A percentile compares a stretch with the other conserved stretches of the same genome.
These are phyloP conservation scores for Quercus robur DNA, from an alignment of 306 rosid species.

Conservation along the genomic window DNA sequence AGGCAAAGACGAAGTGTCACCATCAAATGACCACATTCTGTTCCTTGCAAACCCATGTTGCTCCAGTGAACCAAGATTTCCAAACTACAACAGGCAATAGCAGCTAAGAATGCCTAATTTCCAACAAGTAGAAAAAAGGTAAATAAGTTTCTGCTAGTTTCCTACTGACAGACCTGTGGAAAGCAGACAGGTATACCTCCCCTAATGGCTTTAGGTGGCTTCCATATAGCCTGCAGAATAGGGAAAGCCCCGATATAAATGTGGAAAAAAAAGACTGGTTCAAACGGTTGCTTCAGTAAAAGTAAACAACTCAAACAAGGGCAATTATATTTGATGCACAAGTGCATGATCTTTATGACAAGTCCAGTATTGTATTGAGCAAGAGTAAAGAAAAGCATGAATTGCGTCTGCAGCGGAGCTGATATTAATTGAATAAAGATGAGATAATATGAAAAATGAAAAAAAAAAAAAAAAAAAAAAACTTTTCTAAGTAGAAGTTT, in stretches of 20 bases:
- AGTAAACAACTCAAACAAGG: neutral
- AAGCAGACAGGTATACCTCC: slow-evolving; percentile 74
- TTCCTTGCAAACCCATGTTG: slow-evolving; percentile 59
- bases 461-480: neutral
- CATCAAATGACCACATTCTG: slow-evolving; percentile 68
- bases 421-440: neutral
- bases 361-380: neutral
- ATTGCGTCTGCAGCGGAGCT: too few species aligned
- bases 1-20: slow-evolving; percentile 61
- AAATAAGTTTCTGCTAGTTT: slow-evolving; percentile 6
- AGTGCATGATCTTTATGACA: neutral
- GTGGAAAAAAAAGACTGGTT: neutral
- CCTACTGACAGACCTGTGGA: slow-evolving; percentile 48
- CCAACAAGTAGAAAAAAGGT: neutral
- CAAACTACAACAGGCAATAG: slow-evolving; percentile 49
- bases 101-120: slow-evolving; percentile 1
- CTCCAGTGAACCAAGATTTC: slow-evolving; percentile 55
- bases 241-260: neutral
- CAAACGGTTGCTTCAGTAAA: neutral
- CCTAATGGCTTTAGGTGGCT: slow-evolving; percentile 62
- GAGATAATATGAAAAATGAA: neutral
- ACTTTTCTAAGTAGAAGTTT: neutral
- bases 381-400: neutral
- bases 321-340: neutral
- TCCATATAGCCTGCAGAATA: slow-evolving; percentile 50